A percentile compares a stretch with the other conserved stretches of the same genome.
These are phyloP conservation scores for Vitis hybrid DNA, from an alignment of 177 flowering plant species.

Conservation along the genomic window DNA sequence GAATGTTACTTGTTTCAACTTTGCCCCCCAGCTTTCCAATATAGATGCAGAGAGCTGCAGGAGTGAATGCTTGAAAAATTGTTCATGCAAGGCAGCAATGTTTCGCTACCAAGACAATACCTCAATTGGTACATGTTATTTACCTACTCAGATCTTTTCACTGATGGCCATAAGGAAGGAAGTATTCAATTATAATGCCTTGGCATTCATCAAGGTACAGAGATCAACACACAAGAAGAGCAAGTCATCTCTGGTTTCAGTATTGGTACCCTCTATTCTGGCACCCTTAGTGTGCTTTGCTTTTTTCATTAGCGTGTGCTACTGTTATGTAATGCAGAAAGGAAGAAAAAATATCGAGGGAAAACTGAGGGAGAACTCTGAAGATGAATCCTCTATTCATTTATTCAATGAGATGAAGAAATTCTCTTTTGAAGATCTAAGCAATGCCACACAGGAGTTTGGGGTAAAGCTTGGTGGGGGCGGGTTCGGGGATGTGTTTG, in stretches of 20 bases:
- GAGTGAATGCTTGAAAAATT: slow-evolving; percentile 6
- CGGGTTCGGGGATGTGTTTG: slow-evolving; percentile 11
- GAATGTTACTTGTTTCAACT: not conserved
- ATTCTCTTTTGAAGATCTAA: slow-evolving; percentile 9
- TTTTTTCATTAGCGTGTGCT: no score
- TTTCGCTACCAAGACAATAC: not conserved
- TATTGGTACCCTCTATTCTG: not conserved
- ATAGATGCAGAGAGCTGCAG: slow-evolving; percentile 1
- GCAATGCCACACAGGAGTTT: not conserved
- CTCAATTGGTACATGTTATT: slow-evolving; percentile 2
- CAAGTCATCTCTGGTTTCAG: no score
- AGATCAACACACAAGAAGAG: not conserved
- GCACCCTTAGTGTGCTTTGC: not conserved
- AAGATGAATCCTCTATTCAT: no score
- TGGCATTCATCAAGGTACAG: slow-evolving; percentile 15
- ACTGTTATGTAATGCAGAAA: no score
- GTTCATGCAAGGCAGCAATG: slow-evolving; percentile 15
- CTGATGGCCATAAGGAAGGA: not conserved
- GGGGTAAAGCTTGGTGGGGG: slow-evolving; percentile 8
- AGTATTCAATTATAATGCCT: no score
- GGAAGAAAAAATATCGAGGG: no score
- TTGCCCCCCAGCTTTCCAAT: not conserved
- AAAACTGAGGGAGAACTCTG: no score
- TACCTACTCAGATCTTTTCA: not conserved
- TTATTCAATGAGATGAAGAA: no score